Percentiles rank a stretch among this genome's conserved stretches.
These are phyloP conservation scores for Heterobasidion annosum DNA, from an alignment of 1,284 basidiomycete species.

Conservation along the genomic window DNA sequence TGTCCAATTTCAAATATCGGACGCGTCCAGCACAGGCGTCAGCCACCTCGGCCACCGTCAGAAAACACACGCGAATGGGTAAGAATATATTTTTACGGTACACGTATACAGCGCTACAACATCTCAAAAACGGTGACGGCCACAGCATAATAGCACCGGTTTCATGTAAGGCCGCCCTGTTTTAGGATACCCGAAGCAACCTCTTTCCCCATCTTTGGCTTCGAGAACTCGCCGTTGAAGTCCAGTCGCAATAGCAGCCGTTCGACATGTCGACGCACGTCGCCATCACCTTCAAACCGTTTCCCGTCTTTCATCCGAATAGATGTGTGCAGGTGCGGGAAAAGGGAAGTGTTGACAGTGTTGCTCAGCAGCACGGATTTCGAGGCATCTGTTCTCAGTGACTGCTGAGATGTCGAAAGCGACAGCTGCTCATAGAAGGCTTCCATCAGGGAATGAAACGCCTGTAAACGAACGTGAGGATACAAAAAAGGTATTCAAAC, in stretches of 20 bases:
- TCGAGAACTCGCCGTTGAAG: conserved; percentile 76
- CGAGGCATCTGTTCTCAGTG: conserved; percentile 54
- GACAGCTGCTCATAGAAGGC: conserved; percentile 76
- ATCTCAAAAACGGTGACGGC: too few relatives aligned
- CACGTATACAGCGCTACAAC: too few relatives aligned
- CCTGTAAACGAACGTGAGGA: conserved; percentile 25
- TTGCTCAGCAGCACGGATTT: conserved; percentile 58
- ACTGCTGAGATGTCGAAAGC: conserved; percentile 60
- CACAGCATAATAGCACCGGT: too few relatives aligned
- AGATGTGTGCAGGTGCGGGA: conserved; percentile 30
- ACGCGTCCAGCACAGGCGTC: too few relatives aligned
- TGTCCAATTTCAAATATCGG: too few relatives aligned
- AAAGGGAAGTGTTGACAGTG: conserved; percentile 46
- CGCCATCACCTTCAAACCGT: conserved; percentile 45
- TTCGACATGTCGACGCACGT: conserved; percentile 74
- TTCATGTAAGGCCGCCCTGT: conserved; percentile 22
- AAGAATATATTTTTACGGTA: too few relatives aligned
- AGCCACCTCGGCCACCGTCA: too few relatives aligned
- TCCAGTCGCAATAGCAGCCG: conserved; percentile 75
- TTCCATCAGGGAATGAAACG: conserved; percentile 51
- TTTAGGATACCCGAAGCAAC: conserved; percentile 33
- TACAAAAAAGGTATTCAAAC: not conserved
- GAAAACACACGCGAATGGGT: too few relatives aligned
- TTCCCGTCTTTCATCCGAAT: conserved; percentile 34
- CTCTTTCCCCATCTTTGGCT: conserved; percentile 23